Evolutionary conservation across 148 eudicot species (phyloP), one percentile per base, ranked within the genome.

Genomic region (Polygonum maritimum): DNA sequence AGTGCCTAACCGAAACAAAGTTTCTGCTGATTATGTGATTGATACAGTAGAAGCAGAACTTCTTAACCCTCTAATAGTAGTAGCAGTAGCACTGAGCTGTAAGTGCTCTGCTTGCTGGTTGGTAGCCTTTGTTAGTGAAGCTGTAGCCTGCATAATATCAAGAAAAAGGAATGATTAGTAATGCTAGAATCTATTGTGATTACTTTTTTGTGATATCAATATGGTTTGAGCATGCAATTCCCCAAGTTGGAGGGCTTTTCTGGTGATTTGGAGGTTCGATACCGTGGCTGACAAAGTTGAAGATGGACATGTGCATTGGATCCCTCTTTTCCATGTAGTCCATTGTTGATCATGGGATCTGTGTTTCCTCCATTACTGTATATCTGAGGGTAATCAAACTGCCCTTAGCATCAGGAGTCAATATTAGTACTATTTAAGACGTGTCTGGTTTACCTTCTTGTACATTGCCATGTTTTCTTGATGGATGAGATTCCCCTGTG

Each of bases 391-490:
- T 51, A 51, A 51, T 19, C 57, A 14, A 15, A 51, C 18, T 51
- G 19, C n/a, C 57, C 5, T 51, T 51, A 51, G 57, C 19, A 51
- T 14, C 18, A 5, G 57, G 5, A 51, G 57, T 18, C 47, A 44
- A 8, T 26, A 26, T 26, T 51, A 51, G 57, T 51, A 51, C 4
- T 14, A 51, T 51, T 51, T 19, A 15, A 22, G 70, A 22, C 10
- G 18, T 26, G 70, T 35, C 19, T 1, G 11, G 19, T n/a, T n/a
- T 60, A 85, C 90, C 90, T 85, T 88, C 78, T 87, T 88, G 78
- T 84, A 77, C 45, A 89, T 76, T 76, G 83, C 87, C 76, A 79
- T 52, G 38, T 84, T 86, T 75, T 89, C 87, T 81, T 86, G 80
- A 16, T 76, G 86, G 48, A 86, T 69, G 58, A 79, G 79, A 80